These are phyloP conservation scores for Dactylellina parvicollis DNA, from an alignment of 2,329 filamentous ascomycete genomes.

Conservation along the genomic window DNA sequence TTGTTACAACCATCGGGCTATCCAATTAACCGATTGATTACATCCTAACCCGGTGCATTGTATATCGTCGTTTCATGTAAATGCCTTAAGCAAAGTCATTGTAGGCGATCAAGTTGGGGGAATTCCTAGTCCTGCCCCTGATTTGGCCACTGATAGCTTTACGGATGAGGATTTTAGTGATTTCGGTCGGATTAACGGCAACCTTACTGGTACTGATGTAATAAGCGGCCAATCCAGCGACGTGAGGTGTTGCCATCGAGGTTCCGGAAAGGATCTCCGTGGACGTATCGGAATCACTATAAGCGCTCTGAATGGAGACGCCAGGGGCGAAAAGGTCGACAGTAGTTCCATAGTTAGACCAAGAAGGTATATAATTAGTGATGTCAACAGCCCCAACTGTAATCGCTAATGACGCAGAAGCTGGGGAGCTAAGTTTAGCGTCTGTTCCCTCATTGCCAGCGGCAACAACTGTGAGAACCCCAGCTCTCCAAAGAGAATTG, in stretches of 20 bases:
- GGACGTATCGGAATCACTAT: constrained; percentile 64
- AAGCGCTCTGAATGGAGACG: constrained; percentile 67
- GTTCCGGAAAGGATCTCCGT: constrained; percentile 66
- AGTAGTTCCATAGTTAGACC: constrained; percentile 63
- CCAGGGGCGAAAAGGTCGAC: constrained; percentile 70
- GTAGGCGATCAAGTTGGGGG: constrained; percentile 68
- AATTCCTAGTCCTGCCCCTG: not conserved
- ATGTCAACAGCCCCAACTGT: constrained; percentile 63
- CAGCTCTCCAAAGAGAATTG: constrained; percentile 63
- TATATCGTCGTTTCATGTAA: too few species aligned
- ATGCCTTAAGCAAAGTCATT: constrained; percentile 62
- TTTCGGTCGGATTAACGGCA: not conserved
- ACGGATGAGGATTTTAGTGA: not conserved
- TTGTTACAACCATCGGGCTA: too few species aligned
- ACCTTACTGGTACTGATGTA: constrained; percentile 60
- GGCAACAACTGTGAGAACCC: constrained; percentile 62
- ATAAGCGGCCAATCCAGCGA: constrained; percentile 75
- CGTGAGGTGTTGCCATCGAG: constrained; percentile 71
- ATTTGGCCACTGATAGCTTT: not conserved
- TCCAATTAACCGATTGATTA: too few species aligned
- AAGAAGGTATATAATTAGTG: constrained; percentile 60
- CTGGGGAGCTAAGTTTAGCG: constrained; percentile 59
- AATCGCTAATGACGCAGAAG: constrained; percentile 61
- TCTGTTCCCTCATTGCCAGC: constrained; percentile 59
- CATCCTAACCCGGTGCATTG: too few species aligned